These are phyloP conservation scores for Phytophthora kernoviae DNA, from an alignment of 352 stramenopile genomes.

Conservation along the genomic window DNA sequence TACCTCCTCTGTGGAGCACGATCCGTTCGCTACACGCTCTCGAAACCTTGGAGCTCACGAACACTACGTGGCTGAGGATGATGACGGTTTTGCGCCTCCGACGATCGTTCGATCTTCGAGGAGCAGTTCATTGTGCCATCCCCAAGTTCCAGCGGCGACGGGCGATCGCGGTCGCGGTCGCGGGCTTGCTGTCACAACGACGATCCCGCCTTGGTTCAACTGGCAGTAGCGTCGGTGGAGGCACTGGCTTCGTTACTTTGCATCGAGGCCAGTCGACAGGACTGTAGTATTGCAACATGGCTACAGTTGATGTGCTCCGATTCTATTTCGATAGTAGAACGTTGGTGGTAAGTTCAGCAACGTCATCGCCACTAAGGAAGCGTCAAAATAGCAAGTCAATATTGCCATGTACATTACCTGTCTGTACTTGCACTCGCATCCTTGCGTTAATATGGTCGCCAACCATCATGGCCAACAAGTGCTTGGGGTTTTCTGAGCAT, in stretches of 20 bases:
- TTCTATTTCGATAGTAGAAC: not conserved
- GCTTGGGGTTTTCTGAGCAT: too few species aligned
- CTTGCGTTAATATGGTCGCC: too few species aligned
- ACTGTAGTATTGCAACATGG: constrained; percentile 1
- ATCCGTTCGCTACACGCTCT: constrained; percentile 54
- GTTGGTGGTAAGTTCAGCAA: not conserved
- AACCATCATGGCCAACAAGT: too few species aligned
- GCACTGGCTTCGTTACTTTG: constrained; percentile 24
- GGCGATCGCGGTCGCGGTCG: constrained; percentile 8
- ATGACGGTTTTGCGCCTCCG: constrained; percentile 24
- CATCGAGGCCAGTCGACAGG: constrained; percentile 26
- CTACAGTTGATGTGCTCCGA: not conserved
- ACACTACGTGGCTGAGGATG: constrained; percentile 62
- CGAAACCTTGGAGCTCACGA: constrained; percentile 57
- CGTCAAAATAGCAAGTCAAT: too few species aligned
- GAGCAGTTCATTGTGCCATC: constrained; percentile 29
- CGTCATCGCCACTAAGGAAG: not conserved
- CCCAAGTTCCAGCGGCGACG: constrained; percentile 23
- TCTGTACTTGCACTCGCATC: too few species aligned
- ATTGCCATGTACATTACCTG: too few species aligned
- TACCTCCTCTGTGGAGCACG: constrained; percentile 49
- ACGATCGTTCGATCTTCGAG: constrained; percentile 38
- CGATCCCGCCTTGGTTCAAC: constrained; percentile 28
- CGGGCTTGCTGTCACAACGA: constrained; percentile 14
- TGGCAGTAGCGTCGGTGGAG: constrained; percentile 23